Base-by-base conservation (phyloP, 306 rosid genomes). In the Mimosa pudica region DNA sequence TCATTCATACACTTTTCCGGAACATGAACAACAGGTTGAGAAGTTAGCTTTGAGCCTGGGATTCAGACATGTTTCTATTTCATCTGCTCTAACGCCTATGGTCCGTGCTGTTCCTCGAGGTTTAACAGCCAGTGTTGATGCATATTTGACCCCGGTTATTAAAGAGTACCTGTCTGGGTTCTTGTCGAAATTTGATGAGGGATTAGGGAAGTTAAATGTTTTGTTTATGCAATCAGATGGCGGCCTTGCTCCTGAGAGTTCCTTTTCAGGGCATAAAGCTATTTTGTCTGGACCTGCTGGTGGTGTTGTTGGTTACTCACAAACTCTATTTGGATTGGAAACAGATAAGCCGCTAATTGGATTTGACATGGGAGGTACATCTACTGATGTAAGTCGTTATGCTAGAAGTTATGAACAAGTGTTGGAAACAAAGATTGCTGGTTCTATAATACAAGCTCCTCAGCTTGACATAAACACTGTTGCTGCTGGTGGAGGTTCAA, bases 171-270 rank as follows among this genome's bases (percentile, higher is more conserved):
- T 94, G n/a, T 91, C 95, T 7, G 97, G 98, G 49, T 94, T 94
- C 84, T 86, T 94, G 63, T 94, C 95, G 47, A 91, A 89, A 82
- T 94, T 94, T 66, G 97, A 94, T 54, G 97, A 92, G 38, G 74
- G 85, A 91, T 84, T 38, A 82, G 89, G 87, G 35, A 91, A 86
- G 84, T 79, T 92, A 87, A 92, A 92, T 90, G 98, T 95, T 61
- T 81, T 95, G 84, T 95, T 95, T 83, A 95, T 95, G 98, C 98
- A 95, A 79, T 95, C 98, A 51, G 98, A 95, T 77, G 98, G 98
- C 65, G 98, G 98, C 72, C 98, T 94, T 80, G 98, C 98, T 8
- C 98, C 97, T 4, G 97, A 92, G 80, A 95, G 85, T 82, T 78
- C 90, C 69, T 95, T 95, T 86, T 95, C 98, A 8, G 98, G 98